phyloP scores from a whole-genome alignment of 1,139 yeast species.

The Dujonia santamariae region DNA sequence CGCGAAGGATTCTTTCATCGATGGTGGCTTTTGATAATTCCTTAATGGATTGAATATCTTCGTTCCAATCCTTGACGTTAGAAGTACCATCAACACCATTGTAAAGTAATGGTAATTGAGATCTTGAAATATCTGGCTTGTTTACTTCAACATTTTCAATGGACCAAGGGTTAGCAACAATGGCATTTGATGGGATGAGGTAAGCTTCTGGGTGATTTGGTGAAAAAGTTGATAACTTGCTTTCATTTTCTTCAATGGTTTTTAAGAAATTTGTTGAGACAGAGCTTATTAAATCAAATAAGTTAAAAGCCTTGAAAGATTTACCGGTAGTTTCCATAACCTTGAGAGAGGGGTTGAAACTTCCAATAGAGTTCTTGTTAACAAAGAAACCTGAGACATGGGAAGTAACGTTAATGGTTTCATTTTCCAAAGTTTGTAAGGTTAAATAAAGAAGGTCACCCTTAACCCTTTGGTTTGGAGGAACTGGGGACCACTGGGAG shows the following conservation, averaged over 20 bases:
- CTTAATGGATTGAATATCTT: slow-evolving; percentile 77
- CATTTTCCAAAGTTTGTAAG: slow-evolving; percentile 77
- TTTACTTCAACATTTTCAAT: too few species aligned
- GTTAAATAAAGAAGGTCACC: slow-evolving; percentile 83
- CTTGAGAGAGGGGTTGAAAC: slow-evolving; percentile 65
- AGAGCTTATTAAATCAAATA: slow-evolving; percentile 49
- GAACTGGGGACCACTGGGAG: slow-evolving; percentile 89
- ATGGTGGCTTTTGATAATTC: slow-evolving; percentile 61
- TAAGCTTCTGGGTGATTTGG: slow-evolving; percentile 56
- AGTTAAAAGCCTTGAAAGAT: slow-evolving; percentile 40
- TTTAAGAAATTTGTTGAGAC: slow-evolving; percentile 53
- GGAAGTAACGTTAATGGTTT: slow-evolving; percentile 73
- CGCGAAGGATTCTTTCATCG: slow-evolving; percentile 72
- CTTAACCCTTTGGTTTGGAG: slow-evolving; percentile 54
- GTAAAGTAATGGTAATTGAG: slow-evolving; percentile 53
- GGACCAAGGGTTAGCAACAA: slow-evolving; percentile 72
- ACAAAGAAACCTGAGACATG: slow-evolving; percentile 76
- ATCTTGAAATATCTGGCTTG: slow-evolving; percentile 58
- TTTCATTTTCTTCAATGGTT: slow-evolving; percentile 38
- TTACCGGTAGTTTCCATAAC: slow-evolving; percentile 37
- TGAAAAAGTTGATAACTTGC: slow-evolving; percentile 33
- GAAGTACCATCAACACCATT: slow-evolving; percentile 62
- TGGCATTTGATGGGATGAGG: slow-evolving; percentile 57
- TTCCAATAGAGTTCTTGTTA: slow-evolving; percentile 61
- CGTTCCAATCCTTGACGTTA: slow-evolving; percentile 78